Evolutionary conservation across 83 land plant genomes (phyloP), one percentile per base, ranked within the genome.

Genomic region (Picea abies): DNA sequence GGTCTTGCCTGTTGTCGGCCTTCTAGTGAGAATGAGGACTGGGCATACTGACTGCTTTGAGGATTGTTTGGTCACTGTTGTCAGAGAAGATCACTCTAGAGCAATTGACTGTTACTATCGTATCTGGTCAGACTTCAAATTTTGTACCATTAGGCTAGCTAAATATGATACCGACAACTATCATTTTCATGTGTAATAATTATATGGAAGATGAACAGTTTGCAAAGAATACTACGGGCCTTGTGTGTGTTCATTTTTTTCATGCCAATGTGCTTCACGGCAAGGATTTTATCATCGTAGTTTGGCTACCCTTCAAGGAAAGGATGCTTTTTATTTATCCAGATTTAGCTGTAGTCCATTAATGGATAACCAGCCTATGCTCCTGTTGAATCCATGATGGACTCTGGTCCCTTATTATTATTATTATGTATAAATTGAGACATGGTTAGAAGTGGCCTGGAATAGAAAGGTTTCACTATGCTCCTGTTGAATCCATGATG

Each of bases 71-170:
- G 20, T 20, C 41, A 44, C 47, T 15, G 19, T 12, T 52, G 41
- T 44, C 52, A 39, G 56, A 73, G 77, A 44, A 41, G 58, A 22
- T 22, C 47, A 22, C 47, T 20, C 25, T 44, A 44, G 47, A 25
- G 47, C 56, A 52, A 47, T n/a, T 44, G 35, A 12, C 15, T 73
- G 77, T 73, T 73, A 22, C 47, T 73, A 70, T 41, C 19, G 9
- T 73, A 44, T 73, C 77, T 44, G 25, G 58, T 8, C 20, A 52
- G 77, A 44, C 77, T n/a, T 73, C 77, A 22, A 73, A 47, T 73
- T 73, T 73, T 73, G 77, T 73, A 73, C 22, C 56, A 47, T 20
- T 73, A 72, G 76, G 76, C 76, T 73, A n/a, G 77, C 11, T 73
- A 41, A 47, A 73, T 73, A 22, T 47, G 47, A 73, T 73, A 44